phyloP scores from a whole-genome alignment of 768 basidiomycete species.

The Pilatotrama ljubarskyi region DNA sequence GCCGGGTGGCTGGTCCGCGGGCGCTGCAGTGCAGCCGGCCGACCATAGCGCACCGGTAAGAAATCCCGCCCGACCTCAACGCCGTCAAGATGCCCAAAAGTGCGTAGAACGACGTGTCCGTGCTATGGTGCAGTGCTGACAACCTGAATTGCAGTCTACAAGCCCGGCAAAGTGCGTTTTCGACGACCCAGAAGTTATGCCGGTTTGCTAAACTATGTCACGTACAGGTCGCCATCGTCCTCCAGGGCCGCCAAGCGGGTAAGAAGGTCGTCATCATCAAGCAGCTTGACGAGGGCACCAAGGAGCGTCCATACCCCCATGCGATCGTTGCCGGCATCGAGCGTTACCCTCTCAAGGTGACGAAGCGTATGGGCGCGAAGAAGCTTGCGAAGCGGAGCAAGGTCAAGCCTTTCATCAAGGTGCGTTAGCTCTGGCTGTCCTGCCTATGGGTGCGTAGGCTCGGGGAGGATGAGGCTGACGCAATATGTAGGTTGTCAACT shows the following conservation, averaged over 20 bases:
- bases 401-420: constrained; percentile 99
- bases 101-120: constrained; percentile 24
- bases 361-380: constrained; percentile 96
- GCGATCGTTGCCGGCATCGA: constrained; percentile 98
- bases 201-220: constrained; percentile 3
- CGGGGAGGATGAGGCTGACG: neutral
- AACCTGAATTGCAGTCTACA: constrained; percentile 64
- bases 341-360: constrained; percentile 97
- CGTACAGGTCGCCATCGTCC: constrained; percentile 86
- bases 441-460: neutral
- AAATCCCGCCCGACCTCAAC: constrained; percentile 18
- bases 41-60: constrained; percentile 15
- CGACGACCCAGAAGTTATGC: constrained; percentile 5
- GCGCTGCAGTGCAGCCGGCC: constrained; percentile 2
- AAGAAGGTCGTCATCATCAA: constrained; percentile 99
- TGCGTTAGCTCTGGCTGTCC: constrained; percentile 38
- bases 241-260: constrained; percentile 98
- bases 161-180: constrained; percentile 82
- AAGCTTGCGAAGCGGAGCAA: constrained; percentile 89
- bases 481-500: constrained; percentile 80
- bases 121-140: constrained; percentile 20
- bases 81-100: constrained; percentile 45
- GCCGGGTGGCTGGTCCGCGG: constrained; percentile 29
- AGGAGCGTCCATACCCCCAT: constrained; percentile 95
- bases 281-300: constrained; percentile 95